These are phyloP conservation scores for Herpetospermum pedunculosum DNA, from an alignment of 306 rosid genomes.

Conservation along the genomic window DNA sequence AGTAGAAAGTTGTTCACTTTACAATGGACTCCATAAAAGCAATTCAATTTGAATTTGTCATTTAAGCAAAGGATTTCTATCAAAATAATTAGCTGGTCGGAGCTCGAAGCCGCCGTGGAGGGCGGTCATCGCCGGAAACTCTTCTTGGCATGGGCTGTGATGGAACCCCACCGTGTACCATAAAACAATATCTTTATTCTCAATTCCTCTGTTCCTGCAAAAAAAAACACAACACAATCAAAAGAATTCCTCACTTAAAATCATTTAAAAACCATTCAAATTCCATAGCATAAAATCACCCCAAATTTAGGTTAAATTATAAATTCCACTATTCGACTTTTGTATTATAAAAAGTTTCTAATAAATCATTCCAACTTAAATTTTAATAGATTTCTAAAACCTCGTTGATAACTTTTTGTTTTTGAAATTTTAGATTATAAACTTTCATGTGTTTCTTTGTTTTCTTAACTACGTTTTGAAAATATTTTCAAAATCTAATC, in stretches of 20 bases:
- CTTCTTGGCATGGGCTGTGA: constrained; percentile 81
- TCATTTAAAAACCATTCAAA: not conserved
- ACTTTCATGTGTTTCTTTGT: no score
- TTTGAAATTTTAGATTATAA: no score
- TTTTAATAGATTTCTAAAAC: no score
- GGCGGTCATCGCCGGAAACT: constrained; percentile 69
- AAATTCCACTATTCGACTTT: no score
- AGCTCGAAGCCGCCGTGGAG: constrained; percentile 75
- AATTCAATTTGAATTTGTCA: not conserved
- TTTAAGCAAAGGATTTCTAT: constrained; percentile 43
- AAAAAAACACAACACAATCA: not conserved
- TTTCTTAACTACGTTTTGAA: no score
- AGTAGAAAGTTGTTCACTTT: not conserved
- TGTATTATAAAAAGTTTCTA: no score
- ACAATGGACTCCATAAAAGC: not conserved
- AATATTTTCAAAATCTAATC: no score
- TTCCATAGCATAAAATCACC: not conserved
- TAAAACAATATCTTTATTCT: constrained; percentile 63
- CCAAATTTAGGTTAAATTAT: not conserved
- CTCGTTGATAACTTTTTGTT: no score
- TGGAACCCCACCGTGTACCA: constrained; percentile 87
- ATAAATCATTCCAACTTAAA: no score
- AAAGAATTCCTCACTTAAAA: not conserved
- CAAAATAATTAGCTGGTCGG: constrained; percentile 75
- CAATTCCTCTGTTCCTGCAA: constrained; percentile 60